phyloP scores from a whole-genome alignment of 805 yeast genomes.

The Pachysolen tannophilus region DNA sequence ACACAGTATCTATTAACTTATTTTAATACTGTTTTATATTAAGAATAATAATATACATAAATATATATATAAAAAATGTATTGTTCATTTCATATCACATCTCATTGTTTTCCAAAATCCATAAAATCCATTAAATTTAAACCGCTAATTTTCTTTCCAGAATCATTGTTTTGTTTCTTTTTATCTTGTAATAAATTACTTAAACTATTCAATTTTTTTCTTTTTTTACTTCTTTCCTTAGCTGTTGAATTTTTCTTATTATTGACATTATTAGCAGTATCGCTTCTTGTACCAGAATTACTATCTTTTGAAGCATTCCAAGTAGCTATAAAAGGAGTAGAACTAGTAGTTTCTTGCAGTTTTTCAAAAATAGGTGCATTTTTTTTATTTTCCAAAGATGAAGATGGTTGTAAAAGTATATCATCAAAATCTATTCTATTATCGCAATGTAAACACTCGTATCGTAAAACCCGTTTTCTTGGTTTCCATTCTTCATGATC shows the following conservation, averaged over 20 bases:
- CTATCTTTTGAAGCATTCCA: no score
- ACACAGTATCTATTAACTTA: no score
- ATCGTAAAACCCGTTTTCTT: slow-evolving; percentile 11
- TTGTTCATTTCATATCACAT: not conserved
- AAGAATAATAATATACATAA: not conserved
- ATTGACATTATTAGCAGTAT: not conserved
- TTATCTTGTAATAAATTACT: slow-evolving; percentile 12
- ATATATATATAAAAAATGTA: not conserved
- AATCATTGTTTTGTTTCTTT: slow-evolving; percentile 12
- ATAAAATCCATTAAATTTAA: slow-evolving; percentile 21
- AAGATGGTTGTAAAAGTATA: slow-evolving; percentile 1
- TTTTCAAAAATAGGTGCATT: slow-evolving; percentile 8
- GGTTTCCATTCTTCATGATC: slow-evolving; percentile 1
- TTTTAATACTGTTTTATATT: no score
- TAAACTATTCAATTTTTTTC: slow-evolving; percentile 19
- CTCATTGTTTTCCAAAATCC: slow-evolving; percentile 9
- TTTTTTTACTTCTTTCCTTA: slow-evolving; percentile 11
- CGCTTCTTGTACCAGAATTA: not conserved
- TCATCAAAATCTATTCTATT: slow-evolving; percentile 9
- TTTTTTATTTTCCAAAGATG: not conserved
- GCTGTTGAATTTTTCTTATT: not conserved
- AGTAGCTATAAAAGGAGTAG: no score
- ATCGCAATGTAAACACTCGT: slow-evolving; percentile 16
- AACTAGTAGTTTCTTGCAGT: no score
- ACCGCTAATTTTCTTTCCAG: slow-evolving; percentile 9